Conservation (phyloP, 345 rosid species). For the Gossypium ekmanianum region DNA sequence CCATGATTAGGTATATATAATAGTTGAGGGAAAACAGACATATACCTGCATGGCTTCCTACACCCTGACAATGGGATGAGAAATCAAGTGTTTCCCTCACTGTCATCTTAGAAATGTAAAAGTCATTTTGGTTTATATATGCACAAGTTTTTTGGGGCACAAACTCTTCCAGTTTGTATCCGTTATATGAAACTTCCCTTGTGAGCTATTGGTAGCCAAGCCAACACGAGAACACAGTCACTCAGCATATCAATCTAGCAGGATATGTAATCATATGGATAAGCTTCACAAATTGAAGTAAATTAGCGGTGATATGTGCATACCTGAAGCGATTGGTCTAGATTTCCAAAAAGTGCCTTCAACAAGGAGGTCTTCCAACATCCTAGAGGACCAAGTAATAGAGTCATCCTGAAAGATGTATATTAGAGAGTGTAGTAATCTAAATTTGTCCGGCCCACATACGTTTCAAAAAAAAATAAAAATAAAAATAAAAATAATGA, state of each 20-base stretch:
- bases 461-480: too few species aligned
- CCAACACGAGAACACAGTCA: background rate
- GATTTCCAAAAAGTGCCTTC: slow-evolving; percentile 66
- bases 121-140: slow-evolving; percentile 49
- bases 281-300: background rate
- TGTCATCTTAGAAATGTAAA: slow-evolving; percentile 53
- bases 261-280: background rate
- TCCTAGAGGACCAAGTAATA: slow-evolving; percentile 81
- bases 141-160: slow-evolving; percentile 60
- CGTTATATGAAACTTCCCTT: slow-evolving; percentile 39
- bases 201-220: slow-evolving; percentile 26
- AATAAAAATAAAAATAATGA: too few species aligned
- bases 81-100: slow-evolving; percentile 61
- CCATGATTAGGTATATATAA: background rate
- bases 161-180: slow-evolving; percentile 45
- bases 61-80: slow-evolving; percentile 54
- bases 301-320: background rate
- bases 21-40: background rate
- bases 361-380: slow-evolving; percentile 70
- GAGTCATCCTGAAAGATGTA: slow-evolving; percentile 46
- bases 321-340: slow-evolving; percentile 51
- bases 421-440: background rate
- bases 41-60: slow-evolving; percentile 49
- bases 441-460: too few species aligned
- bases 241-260: background rate